Conservation (phyloP, 257 asterid species). For the Primulina huaijiensis region DNA sequence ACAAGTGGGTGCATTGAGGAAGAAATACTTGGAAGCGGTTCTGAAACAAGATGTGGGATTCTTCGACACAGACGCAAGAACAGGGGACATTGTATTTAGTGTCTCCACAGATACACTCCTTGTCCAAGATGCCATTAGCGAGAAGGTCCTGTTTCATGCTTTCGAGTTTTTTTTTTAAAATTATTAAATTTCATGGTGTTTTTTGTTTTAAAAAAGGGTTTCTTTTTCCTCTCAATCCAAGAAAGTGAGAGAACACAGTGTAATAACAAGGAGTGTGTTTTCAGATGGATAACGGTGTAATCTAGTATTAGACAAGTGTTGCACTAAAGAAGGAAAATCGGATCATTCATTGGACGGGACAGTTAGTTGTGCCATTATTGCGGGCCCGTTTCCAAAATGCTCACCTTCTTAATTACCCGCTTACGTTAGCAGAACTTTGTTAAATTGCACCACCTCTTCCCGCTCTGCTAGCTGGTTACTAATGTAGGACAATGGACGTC, state of each 20-base stretch:
- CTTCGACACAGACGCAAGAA: constrained; percentile 95
- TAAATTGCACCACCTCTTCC: constrained; percentile 18
- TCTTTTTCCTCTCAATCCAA: background rate
- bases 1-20: constrained; percentile 82
- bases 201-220: background rate
- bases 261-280: constrained; percentile 23
- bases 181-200: background rate
- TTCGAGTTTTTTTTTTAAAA: background rate
- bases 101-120: constrained; percentile 96
- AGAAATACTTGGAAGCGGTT: constrained; percentile 88
- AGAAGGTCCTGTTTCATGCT: constrained; percentile 51
- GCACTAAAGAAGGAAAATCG: constrained; percentile 30
- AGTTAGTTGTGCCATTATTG: constrained; percentile 37
- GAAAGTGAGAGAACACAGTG: constrained; percentile 8
- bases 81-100: constrained; percentile 95
- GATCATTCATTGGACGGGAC: constrained; percentile 21
- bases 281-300: constrained; percentile 40
- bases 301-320: constrained; percentile 23
- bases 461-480: background rate
- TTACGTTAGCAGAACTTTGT: constrained; percentile 29
- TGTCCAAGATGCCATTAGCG: constrained; percentile 99
- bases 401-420: constrained; percentile 16
- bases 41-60: constrained; percentile 99
- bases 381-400: constrained; percentile 29
- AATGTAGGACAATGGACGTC: background rate